phyloP scores from a whole-genome alignment of 257 asterid genomes.

The Nicotiana knightiana region DNA sequence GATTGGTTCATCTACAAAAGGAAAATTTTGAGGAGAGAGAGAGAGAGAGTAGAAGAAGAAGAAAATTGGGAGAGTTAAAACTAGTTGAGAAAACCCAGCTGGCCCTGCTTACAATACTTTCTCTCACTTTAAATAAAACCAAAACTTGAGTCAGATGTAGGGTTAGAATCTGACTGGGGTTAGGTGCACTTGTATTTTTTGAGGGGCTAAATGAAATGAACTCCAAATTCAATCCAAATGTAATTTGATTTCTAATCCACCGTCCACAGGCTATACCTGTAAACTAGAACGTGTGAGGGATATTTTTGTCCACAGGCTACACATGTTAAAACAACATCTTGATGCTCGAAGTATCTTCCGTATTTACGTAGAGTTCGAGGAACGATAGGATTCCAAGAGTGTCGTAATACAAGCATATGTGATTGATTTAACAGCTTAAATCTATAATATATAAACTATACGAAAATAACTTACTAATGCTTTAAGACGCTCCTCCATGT shows the following conservation, averaged over 20 bases:
- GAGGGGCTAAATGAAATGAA: conserved; percentile 43
- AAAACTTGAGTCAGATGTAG: conserved; percentile 29
- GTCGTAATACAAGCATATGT: too few species aligned
- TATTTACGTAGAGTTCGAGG: too few species aligned
- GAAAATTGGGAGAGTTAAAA: conserved; percentile 13
- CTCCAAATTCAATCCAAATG: conserved; percentile 50
- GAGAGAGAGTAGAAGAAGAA: not conserved
- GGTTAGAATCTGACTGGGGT: conserved; percentile 73
- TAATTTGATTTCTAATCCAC: conserved; percentile 6
- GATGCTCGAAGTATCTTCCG: too few species aligned
- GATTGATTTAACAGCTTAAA: too few species aligned
- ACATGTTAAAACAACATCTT: too few species aligned
- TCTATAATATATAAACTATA: too few species aligned
- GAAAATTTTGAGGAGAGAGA: conserved; percentile 8
- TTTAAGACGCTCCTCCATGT: too few species aligned
- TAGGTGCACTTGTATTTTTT: conserved; percentile 13
- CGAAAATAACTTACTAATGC: too few species aligned
- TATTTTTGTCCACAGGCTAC: not conserved
- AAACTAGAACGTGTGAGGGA: not conserved
- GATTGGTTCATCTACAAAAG: conserved; percentile 37
- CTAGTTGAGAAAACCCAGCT: conserved; percentile 29
- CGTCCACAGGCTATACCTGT: conserved; percentile 29
- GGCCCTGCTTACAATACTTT: conserved; percentile 27
- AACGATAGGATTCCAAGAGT: too few species aligned
- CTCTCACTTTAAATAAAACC: conserved; percentile 62